Percentiles rank a stretch among this genome's conserved stretches.
Evolutionary conservation across 495 filamentous ascomycete genomes (phyloP).

Genomic region (Penicillium coffeae): DNA sequence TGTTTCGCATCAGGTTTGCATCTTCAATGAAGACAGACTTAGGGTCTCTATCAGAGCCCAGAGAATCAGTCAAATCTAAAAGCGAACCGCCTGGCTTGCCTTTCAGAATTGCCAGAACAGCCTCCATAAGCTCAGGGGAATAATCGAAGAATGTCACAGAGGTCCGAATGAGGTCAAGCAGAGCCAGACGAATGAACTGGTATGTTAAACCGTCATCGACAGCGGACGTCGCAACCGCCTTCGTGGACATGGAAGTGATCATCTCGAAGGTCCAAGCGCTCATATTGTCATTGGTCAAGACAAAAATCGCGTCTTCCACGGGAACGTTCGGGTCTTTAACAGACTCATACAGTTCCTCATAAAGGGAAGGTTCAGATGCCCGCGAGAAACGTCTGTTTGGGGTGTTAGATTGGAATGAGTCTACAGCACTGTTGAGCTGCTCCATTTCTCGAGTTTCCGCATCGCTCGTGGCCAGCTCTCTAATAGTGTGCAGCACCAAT

Average conservation of each 20-base stretch:
- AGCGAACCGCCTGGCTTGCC: constrained; percentile 24
- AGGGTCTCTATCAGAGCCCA: constrained; percentile 40
- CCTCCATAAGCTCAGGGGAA: constrained; percentile 58
- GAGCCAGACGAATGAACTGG: constrained; percentile 48
- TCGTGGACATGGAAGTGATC: constrained; percentile 53
- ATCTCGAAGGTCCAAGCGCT: constrained; percentile 58
- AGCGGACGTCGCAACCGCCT: constrained; percentile 32
- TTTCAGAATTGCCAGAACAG: constrained; percentile 57
- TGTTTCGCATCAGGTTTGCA: constrained; percentile 46
- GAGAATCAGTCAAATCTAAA: constrained; percentile 29
- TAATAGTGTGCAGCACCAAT: constrained; percentile 65
- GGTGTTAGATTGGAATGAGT: constrained; percentile 45
- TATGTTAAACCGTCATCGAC: constrained; percentile 37
- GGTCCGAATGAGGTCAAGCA: constrained; percentile 63
- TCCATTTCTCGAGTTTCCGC: constrained; percentile 58
- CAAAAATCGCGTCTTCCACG: constrained; percentile 44
- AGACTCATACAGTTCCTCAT: constrained; percentile 50
- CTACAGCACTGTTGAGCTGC: constrained; percentile 59
- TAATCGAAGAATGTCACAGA: constrained; percentile 59
- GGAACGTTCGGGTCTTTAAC: constrained; percentile 33
- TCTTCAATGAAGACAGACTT: constrained; percentile 53
- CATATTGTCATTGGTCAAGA: constrained; percentile 51
- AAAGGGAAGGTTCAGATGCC: constrained; percentile 39
- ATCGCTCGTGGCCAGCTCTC: constrained; percentile 53
- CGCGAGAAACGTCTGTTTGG: constrained; percentile 23